A percentile compares a stretch with the other conserved stretches of the same genome.
Evolutionary conservation across 2,329 filamentous ascomycete species (phyloP).

Genomic region (Lasiodiplodia sp.): DNA sequence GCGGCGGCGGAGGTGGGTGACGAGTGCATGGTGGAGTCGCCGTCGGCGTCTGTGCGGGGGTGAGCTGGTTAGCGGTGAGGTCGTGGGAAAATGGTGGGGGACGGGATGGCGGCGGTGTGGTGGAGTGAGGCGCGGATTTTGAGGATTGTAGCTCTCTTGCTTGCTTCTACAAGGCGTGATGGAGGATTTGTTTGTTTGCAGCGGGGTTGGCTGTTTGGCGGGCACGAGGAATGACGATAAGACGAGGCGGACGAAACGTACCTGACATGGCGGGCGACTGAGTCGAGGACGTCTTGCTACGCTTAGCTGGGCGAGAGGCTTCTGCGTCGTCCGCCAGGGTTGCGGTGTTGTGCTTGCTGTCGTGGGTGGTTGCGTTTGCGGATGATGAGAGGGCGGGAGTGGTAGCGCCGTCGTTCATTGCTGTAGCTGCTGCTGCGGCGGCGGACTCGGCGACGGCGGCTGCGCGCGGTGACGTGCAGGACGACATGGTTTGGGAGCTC

Average conservation of each 20-base stretch:
- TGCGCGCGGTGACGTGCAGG: slow-evolving; percentile 27
- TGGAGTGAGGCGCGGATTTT: neutral
- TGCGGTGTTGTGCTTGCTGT: slow-evolving; percentile 21
- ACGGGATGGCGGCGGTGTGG: neutral
- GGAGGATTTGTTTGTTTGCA: neutral
- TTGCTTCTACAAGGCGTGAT: neutral
- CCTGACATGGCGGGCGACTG: slow-evolving; percentile 26
- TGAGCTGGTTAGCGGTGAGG: neutral
- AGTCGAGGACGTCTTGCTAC: slow-evolving; percentile 19
- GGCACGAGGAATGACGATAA: neutral
- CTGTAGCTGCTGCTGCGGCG: slow-evolving; percentile 5
- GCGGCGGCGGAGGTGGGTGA: slow-evolving; percentile 47
- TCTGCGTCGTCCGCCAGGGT: slow-evolving; percentile 28
- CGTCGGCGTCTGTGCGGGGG: slow-evolving; percentile 53
- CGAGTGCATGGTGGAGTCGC: slow-evolving; percentile 65
- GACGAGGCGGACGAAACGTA: slow-evolving; percentile 2
- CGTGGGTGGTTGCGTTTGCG: neutral
- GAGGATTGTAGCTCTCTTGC: neutral
- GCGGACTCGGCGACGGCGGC: slow-evolving; percentile 16
- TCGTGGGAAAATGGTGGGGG: neutral
- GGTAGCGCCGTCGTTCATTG: neutral
- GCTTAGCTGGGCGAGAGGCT: slow-evolving; percentile 22
- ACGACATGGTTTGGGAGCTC: slow-evolving; percentile 1
- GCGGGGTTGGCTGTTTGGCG: neutral
- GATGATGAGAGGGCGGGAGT: neutral